These are phyloP conservation scores for Phlebopus sp. DNA, from an alignment of 1,284 basidiomycete genomes.

Conservation along the genomic window DNA sequence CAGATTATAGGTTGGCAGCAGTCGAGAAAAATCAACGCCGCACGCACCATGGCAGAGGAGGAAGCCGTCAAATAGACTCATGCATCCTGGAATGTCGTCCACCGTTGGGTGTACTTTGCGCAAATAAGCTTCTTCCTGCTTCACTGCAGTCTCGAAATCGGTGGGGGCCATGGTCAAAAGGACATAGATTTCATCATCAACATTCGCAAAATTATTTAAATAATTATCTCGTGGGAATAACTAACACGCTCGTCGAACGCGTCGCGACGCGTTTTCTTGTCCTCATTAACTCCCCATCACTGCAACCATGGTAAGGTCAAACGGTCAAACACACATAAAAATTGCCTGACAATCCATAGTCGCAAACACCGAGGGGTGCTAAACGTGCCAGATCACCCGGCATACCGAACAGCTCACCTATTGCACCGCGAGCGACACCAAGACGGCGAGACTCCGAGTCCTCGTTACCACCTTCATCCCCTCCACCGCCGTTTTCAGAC, in stretches of 20 bases:
- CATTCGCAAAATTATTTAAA: neutral
- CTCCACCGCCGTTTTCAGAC: constrained; percentile 82
- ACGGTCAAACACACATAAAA: neutral
- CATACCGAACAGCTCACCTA: constrained; percentile 52
- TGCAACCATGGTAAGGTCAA: constrained; percentile 28
- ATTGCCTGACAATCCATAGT: constrained; percentile 19
- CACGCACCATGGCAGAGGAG: constrained; percentile 71
- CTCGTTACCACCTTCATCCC: constrained; percentile 80
- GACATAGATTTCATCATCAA: neutral
- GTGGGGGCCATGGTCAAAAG: constrained; percentile 35
- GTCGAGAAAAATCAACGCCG: constrained; percentile 5
- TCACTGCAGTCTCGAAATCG: constrained; percentile 51
- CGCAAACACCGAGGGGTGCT: constrained; percentile 42
- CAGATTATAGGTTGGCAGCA: neutral
- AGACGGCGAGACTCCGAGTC: constrained; percentile 60
- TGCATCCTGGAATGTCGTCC: constrained; percentile 81
- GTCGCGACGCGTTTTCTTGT: constrained; percentile 32
- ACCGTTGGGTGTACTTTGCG: constrained; percentile 63
- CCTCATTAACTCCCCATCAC: constrained; percentile 17
- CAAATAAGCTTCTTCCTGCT: constrained; percentile 66
- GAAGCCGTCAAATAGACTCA: constrained; percentile 77
- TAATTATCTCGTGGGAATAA: constrained; percentile 1
- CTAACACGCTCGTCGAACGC: constrained; percentile 30
- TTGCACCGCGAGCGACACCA: constrained; percentile 43
- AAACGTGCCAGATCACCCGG: constrained; percentile 67